Percentiles rank a stretch among this genome's conserved stretches.
These are phyloP conservation scores for Sambucus nigra DNA, from an alignment of 129 eudicot species.

Conservation along the genomic window DNA sequence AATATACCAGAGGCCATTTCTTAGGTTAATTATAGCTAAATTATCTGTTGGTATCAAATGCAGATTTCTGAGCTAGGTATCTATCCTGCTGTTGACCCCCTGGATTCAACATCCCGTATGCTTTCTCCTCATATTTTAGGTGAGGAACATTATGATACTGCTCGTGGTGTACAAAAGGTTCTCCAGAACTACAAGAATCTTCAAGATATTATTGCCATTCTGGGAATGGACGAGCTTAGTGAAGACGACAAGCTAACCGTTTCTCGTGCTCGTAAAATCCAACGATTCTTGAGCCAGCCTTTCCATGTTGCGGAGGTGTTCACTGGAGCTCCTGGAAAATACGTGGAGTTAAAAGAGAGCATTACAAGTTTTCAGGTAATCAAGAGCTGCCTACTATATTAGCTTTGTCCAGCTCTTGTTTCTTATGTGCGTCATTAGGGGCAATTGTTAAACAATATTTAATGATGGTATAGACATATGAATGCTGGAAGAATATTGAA, in stretches of 20 bases:
- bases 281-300: slow-evolving; percentile 93
- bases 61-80: slow-evolving; percentile 97
- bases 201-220: slow-evolving; percentile 93
- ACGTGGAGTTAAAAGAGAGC: slow-evolving; percentile 92
- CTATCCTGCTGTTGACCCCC: slow-evolving; percentile 97
- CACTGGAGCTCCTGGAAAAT: slow-evolving; percentile 97
- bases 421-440: too few species aligned
- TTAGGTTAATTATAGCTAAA: neutral
- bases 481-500: neutral
- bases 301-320: slow-evolving; percentile 99
- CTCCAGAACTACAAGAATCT: slow-evolving; percentile 97
- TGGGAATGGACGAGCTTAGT: slow-evolving; percentile 98
- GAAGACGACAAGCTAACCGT: slow-evolving; percentile 96
- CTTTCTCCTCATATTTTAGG: slow-evolving; percentile 91
- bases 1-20: too few species aligned
- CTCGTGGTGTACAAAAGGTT: slow-evolving; percentile 93
- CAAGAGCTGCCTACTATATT: neutral
- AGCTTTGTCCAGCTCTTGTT: too few species aligned
- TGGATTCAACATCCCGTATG: slow-evolving; percentile 96
- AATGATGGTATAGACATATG: too few species aligned
- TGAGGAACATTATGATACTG: slow-evolving; percentile 82
- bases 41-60: neutral
- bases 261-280: slow-evolving; percentile 97
- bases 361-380: slow-evolving; percentile 86
- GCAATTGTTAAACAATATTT: too few species aligned